Evolutionary conservation across 192 early-diverging fungal genomes (phyloP).

Genomic region (Backusella circina): DNA sequence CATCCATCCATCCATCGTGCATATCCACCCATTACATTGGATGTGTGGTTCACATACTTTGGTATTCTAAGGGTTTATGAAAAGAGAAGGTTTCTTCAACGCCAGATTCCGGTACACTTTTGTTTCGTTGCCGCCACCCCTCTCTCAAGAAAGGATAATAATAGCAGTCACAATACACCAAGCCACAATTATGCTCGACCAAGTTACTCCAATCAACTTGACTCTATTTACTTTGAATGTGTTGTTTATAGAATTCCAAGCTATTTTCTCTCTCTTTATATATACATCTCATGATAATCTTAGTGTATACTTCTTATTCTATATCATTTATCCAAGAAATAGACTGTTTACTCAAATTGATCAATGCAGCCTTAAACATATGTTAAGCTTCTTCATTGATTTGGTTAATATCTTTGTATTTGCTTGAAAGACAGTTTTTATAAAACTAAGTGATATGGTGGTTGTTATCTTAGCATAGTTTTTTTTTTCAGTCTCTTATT

Average conservation of each 20-base stretch:
- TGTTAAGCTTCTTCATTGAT: background rate
- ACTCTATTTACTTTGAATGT: too few species aligned
- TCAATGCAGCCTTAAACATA: too few species aligned
- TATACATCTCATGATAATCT: too few species aligned
- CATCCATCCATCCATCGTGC: background rate
- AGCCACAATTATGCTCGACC: background rate
- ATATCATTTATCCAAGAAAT: too few species aligned
- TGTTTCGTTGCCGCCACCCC: background rate
- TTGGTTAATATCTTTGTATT: background rate
- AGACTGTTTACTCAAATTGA: too few species aligned
- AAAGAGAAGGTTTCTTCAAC: background rate
- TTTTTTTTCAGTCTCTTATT: background rate
- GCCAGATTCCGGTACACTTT: background rate
- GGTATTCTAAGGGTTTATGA: conserved; percentile 5
- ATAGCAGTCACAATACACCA: background rate
- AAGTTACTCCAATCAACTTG: too few species aligned
- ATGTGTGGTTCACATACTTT: background rate
- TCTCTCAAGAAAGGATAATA: background rate
- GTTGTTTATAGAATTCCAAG: too few species aligned
- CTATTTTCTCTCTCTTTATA: too few species aligned
- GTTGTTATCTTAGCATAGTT: background rate
- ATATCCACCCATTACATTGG: background rate
- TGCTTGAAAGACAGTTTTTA: background rate
- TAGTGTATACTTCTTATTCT: too few species aligned
- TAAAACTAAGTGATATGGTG: background rate